A percentile compares a stretch with the other conserved stretches of the same genome.
Conservation (phyloP, 805 yeast species). For the Monosporozyma yasuniensis region DNA sequence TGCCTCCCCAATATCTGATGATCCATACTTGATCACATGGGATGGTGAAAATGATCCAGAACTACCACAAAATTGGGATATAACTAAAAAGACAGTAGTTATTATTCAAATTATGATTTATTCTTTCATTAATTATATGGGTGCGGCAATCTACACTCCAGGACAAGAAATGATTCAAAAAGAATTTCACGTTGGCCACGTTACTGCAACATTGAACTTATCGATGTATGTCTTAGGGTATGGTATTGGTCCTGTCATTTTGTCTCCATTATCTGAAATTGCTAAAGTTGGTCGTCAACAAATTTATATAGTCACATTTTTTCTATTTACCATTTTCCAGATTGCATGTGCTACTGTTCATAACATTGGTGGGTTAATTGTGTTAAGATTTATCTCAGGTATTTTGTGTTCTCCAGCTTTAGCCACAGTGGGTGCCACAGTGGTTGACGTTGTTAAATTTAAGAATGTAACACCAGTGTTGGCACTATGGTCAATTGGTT, state of each 20-base stretch:
- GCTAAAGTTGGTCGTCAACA: slow-evolving; percentile 44
- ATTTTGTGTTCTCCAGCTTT: slow-evolving; percentile 46
- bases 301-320: slow-evolving; percentile 38
- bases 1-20: slow-evolving; percentile 6
- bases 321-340: slow-evolving; percentile 42
- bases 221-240: slow-evolving; percentile 55
- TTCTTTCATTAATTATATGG: slow-evolving; percentile 45
- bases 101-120: slow-evolving; percentile 34
- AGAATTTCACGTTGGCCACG: slow-evolving; percentile 37
- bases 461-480: slow-evolving; percentile 28
- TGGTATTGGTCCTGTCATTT: slow-evolving; percentile 51
- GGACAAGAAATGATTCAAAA: slow-evolving; percentile 36
- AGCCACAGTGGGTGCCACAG: slow-evolving; percentile 49
- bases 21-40: slow-evolving; percentile 19
- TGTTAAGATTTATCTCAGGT: slow-evolving; percentile 46
- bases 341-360: slow-evolving; percentile 45
- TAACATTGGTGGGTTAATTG: slow-evolving; percentile 42
- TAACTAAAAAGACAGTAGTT: slow-evolving; percentile 29
- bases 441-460: slow-evolving; percentile 35
- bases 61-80: slow-evolving; percentile 49
- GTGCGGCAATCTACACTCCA: slow-evolving; percentile 47
- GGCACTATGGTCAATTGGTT: slow-evolving; percentile 45
- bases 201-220: slow-evolving; percentile 42
- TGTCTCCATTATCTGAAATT: slow-evolving; percentile 51
- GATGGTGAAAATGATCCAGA: slow-evolving; percentile 39